Percentiles rank a stretch among this genome's conserved stretches.
These are phyloP conservation scores for Boletus tylopilopsis DNA, from an alignment of 768 basidiomycete genomes.

Conservation along the genomic window DNA sequence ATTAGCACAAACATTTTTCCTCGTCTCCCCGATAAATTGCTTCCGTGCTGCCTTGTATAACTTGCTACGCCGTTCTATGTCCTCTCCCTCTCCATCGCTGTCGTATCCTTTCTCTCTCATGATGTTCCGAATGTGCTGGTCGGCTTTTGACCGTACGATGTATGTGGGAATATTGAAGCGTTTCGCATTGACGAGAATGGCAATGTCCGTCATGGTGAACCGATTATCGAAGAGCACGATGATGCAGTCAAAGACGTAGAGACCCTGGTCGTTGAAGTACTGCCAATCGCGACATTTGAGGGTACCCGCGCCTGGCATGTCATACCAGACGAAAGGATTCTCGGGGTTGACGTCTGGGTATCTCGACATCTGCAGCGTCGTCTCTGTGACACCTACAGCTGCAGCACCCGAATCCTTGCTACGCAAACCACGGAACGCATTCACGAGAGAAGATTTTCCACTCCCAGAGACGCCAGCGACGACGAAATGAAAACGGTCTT, in stretches of 20 bases:
- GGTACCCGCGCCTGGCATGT: not conserved
- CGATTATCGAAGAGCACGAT: not conserved
- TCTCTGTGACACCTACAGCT: not conserved
- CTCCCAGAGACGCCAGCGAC: not conserved
- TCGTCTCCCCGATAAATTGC: constrained; percentile 9
- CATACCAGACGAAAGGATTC: not conserved
- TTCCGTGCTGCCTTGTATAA: constrained; percentile 7
- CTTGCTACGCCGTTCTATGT: constrained; percentile 1
- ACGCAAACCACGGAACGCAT: not conserved
- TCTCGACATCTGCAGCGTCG: not conserved
- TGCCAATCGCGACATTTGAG: not conserved
- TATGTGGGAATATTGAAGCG: constrained; percentile 32
- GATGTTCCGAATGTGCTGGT: constrained; percentile 27
- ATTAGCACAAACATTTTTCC: constrained; percentile 11
- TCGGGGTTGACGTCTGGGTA: not conserved
- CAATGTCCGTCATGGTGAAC: constrained; percentile 12
- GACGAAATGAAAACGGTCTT: not conserved
- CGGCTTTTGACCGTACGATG: constrained; percentile 37
- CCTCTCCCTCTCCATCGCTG: constrained; percentile 14
- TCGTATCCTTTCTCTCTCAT: constrained; percentile 26
- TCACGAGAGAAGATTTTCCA: not conserved
- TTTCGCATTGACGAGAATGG: constrained; percentile 30
- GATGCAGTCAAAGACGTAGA: not conserved
- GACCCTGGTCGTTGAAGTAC: not conserved
- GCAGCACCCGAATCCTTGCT: not conserved